Percentiles rank a stretch among this genome's conserved stretches.
Evolutionary conservation across 345 rosid genomes (phyloP).

Genomic region (Passiflora organensis): DNA sequence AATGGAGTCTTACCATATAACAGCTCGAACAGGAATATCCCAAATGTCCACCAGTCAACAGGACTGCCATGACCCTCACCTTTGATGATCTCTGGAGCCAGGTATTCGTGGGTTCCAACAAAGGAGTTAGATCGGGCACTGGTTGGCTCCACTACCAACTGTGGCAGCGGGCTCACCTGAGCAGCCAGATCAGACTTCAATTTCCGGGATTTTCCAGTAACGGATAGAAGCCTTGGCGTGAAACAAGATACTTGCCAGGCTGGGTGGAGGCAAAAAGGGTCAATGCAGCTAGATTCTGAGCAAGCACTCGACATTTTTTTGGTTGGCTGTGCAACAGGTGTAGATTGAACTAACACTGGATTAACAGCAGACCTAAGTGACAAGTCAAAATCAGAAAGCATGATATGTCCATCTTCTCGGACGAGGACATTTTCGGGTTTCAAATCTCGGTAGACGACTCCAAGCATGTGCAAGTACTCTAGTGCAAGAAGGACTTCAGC

Average conservation of each 20-base stretch:
- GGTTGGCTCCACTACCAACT: slow-evolving; percentile 77
- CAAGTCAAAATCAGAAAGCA: slow-evolving; percentile 80
- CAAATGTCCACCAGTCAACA: slow-evolving; percentile 88
- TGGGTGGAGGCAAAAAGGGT: slow-evolving; percentile 73
- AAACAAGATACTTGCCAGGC: slow-evolving; percentile 77
- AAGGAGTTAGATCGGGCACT: slow-evolving; percentile 73
- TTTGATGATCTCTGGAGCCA: slow-evolving; percentile 78
- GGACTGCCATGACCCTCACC: slow-evolving; percentile 79
- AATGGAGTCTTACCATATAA: slow-evolving; percentile 66
- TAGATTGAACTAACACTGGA: slow-evolving; percentile 41
- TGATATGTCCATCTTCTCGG: slow-evolving; percentile 81
- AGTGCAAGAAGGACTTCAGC: slow-evolving; percentile 76
- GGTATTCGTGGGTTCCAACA: slow-evolving; percentile 75
- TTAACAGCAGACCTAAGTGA: slow-evolving; percentile 57
- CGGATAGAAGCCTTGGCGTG: slow-evolving; percentile 64
- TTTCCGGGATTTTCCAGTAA: slow-evolving; percentile 51
- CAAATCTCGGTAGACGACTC: slow-evolving; percentile 72
- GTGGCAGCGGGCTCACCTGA: slow-evolving; percentile 59
- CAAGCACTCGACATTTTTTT: slow-evolving; percentile 60
- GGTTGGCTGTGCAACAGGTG: slow-evolving; percentile 33
- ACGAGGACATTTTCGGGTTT: slow-evolving; percentile 78
- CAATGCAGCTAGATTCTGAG: slow-evolving; percentile 66
- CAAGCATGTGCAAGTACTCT: slow-evolving; percentile 83
- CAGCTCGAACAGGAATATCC: slow-evolving; percentile 65
- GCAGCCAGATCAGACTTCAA: slow-evolving; percentile 51